Evolutionary conservation across 2,329 filamentous ascomycete genomes (phyloP).

Genomic region (Monosporascus sp.): DNA sequence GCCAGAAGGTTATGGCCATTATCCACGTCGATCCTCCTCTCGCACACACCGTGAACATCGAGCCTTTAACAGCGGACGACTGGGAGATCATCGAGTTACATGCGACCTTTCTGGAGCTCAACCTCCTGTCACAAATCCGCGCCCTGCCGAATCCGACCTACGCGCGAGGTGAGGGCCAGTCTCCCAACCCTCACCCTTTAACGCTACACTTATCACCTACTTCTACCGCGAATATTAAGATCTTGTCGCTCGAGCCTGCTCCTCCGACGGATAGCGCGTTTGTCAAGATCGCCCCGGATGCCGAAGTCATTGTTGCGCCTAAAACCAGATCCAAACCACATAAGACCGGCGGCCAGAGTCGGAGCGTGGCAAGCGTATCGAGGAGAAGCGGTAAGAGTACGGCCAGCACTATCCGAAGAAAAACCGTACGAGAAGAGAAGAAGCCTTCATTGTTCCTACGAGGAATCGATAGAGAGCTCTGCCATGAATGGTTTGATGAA

Average conservation of each 20-base stretch:
- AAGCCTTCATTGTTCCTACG: slow-evolving; percentile 70
- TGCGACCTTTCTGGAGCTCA: slow-evolving; percentile 90
- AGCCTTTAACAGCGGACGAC: slow-evolving; percentile 88
- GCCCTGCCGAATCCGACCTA: slow-evolving; percentile 83
- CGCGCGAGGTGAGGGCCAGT: slow-evolving; percentile 42
- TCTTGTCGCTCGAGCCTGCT: slow-evolving; percentile 76
- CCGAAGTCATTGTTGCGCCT: slow-evolving; percentile 94
- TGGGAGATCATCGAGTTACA: slow-evolving; percentile 99
- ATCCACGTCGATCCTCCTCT: slow-evolving; percentile 87
- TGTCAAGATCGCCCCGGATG: slow-evolving; percentile 87
- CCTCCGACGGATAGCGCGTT: slow-evolving; percentile 67
- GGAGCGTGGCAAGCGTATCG: slow-evolving; percentile 74
- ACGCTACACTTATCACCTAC: slow-evolving; percentile 92
- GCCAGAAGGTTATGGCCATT: slow-evolving; percentile 65
- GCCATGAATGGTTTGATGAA: slow-evolving; percentile 74
- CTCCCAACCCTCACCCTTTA: slow-evolving; percentile 65
- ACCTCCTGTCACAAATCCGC: slow-evolving; percentile 87
- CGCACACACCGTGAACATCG: slow-evolving; percentile 93
- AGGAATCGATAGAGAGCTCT: slow-evolving; percentile 66
- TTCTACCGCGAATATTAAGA: slow-evolving; percentile 85
- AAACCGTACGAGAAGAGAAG: slow-evolving; percentile 56
- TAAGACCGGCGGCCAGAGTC: slow-evolving; percentile 63
- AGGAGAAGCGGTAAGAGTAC: slow-evolving; percentile 72
- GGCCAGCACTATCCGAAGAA: slow-evolving; percentile 61
- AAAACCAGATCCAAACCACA: slow-evolving; percentile 73